Percentiles rank a stretch among this genome's conserved stretches.
phyloP scores from a whole-genome alignment of 2,329 filamentous ascomycete genomes.

The Microcyclospora pomicola region DNA sequence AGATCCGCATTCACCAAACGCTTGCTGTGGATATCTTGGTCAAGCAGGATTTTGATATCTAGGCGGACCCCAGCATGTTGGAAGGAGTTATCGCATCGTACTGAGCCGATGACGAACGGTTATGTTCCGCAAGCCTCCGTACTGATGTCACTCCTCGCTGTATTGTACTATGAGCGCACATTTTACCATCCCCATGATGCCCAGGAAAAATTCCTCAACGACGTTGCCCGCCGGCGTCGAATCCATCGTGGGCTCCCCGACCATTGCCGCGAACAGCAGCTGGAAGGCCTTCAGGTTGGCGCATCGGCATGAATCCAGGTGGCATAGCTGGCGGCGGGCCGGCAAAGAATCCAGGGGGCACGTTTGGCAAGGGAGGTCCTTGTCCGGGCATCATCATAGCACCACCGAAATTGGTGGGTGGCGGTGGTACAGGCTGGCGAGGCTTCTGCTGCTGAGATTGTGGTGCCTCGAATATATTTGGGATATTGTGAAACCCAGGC shows the following conservation, averaged over 20 bases:
- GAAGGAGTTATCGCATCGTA: too few species aligned
- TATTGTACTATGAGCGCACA: background rate
- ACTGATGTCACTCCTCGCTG: too few species aligned
- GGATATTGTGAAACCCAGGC: conserved; percentile 17
- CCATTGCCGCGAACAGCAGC: background rate
- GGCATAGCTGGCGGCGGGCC: conserved; percentile 2
- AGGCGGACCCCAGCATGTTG: too few species aligned
- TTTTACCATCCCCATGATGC: background rate
- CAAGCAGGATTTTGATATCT: too few species aligned
- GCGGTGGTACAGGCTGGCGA: conserved; percentile 1
- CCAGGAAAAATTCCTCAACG: background rate
- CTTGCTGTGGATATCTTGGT: too few species aligned
- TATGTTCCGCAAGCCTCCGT: too few species aligned
- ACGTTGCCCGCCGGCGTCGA: background rate
- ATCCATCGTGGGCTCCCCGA: background rate
- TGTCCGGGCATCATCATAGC: background rate
- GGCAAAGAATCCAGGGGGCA: conserved; percentile 7
- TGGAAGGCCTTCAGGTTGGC: background rate
- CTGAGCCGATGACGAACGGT: too few species aligned
- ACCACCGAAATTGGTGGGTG: background rate
- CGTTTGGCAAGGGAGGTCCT: conserved; percentile 1
- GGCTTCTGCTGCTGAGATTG: conserved; percentile 5
- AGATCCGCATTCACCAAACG: too few species aligned
- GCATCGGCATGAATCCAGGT: conserved; percentile 7
- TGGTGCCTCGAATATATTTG: conserved; percentile 17